These are phyloP conservation scores for Elongisporangium senticosum DNA, from an alignment of 352 stramenopile genomes.

Conservation along the genomic window DNA sequence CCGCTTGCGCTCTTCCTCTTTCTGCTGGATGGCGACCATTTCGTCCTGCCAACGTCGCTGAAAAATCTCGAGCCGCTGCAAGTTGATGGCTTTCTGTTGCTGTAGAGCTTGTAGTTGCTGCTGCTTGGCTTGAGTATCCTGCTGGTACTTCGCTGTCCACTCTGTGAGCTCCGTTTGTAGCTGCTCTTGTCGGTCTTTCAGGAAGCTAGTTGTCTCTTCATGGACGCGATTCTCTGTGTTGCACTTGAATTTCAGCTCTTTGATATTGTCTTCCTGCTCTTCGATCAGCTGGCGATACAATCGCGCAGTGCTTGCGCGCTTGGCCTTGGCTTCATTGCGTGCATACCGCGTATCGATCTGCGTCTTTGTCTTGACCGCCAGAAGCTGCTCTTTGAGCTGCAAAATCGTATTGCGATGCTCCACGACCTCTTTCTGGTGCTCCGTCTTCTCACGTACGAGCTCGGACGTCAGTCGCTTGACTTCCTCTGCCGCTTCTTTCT, in stretches of 20 bases:
- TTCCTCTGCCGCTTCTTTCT: slow-evolving; percentile 81
- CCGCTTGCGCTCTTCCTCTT: slow-evolving; percentile 65
- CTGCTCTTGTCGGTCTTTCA: slow-evolving; percentile 74
- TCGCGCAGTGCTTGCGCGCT: slow-evolving; percentile 66
- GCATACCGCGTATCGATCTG: slow-evolving; percentile 80
- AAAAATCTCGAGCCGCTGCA: slow-evolving; percentile 56
- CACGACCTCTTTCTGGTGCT: slow-evolving; percentile 72
- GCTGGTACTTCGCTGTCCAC: slow-evolving; percentile 79
- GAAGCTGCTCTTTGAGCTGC: slow-evolving; percentile 79
- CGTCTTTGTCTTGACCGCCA: slow-evolving; percentile 79
- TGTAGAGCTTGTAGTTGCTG: slow-evolving; percentile 51
- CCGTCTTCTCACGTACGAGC: slow-evolving; percentile 63
- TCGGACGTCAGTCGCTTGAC: slow-evolving; percentile 83
- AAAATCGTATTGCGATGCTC: slow-evolving; percentile 71
- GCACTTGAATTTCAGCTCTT: slow-evolving; percentile 55
- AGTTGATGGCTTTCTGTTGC: slow-evolving; percentile 47
- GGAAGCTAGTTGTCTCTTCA: slow-evolving; percentile 69
- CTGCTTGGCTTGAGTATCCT: slow-evolving; percentile 74
- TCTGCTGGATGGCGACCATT: slow-evolving; percentile 63
- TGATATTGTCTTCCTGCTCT: slow-evolving; percentile 67
- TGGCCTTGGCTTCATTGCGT: slow-evolving; percentile 79
- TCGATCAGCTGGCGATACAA: slow-evolving; percentile 81
- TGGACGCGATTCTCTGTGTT: slow-evolving; percentile 65
- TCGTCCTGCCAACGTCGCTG: slow-evolving; percentile 71
- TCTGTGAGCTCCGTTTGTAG: slow-evolving; percentile 54